A percentile compares a stretch with the other conserved stretches of the same genome.
These are phyloP conservation scores for Acacia crassicarpa DNA, from an alignment of 306 rosid species.

Conservation along the genomic window DNA sequence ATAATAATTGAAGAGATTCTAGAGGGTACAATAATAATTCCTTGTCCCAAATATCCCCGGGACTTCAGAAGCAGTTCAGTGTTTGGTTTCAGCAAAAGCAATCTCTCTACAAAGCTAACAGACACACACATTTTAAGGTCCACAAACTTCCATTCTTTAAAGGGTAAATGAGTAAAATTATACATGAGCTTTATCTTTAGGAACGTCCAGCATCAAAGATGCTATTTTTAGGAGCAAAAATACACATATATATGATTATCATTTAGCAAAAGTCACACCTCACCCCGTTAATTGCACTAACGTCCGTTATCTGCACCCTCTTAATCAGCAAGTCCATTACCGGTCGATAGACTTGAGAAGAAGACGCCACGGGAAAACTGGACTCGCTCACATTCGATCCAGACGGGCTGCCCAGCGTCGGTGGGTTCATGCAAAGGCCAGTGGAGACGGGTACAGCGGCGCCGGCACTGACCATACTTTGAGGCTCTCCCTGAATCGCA, in stretches of 20 bases:
- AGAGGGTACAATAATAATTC: background rate
- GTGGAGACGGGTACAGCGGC: conserved; percentile 65
- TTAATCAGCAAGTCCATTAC: no score
- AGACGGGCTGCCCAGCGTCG: conserved; percentile 68
- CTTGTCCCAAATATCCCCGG: background rate
- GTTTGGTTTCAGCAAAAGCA: background rate
- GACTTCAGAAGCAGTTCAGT: background rate
- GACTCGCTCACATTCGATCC: conserved; percentile 93
- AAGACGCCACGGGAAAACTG: conserved; percentile 51
- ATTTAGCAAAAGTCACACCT: no score
- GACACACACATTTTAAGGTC: background rate
- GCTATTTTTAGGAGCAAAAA: no score
- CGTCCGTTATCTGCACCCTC: no score
- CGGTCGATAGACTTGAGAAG: conserved; percentile 64
- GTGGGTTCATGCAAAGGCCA: conserved; percentile 59
- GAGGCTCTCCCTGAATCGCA: no score
- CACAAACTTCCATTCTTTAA: background rate
- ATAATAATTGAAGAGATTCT: background rate
- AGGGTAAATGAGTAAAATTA: no score
- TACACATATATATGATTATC: no score
- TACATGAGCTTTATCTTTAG: no score
- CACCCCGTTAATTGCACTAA: no score
- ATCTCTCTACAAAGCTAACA: background rate
- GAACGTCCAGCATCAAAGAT: no score
- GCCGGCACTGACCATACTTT: conserved; percentile 78